Conservation (phyloP, 2,329 filamentous ascomycete species). For the Cadophora sp. region DNA sequence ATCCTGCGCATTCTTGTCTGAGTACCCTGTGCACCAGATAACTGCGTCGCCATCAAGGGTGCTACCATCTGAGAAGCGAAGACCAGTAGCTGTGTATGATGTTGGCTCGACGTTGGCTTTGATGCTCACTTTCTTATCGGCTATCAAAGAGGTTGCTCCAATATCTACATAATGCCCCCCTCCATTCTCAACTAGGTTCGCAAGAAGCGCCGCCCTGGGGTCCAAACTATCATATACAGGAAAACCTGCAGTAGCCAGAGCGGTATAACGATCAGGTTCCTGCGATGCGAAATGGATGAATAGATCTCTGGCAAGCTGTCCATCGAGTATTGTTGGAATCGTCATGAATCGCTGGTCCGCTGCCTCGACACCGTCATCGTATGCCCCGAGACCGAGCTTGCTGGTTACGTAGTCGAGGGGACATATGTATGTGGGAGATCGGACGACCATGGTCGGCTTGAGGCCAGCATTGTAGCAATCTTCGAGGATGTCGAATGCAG, state of each 20-base stretch:
- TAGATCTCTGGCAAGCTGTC: neutral
- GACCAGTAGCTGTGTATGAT: slow-evolving; percentile 29
- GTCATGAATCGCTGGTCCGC: neutral
- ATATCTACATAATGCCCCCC: neutral
- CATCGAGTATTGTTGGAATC: neutral
- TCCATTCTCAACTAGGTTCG: neutral
- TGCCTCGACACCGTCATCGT: neutral
- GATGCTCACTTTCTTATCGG: neutral
- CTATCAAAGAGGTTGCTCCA: neutral
- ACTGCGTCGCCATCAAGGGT: slow-evolving; percentile 47
- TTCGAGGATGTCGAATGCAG: slow-evolving; percentile 47
- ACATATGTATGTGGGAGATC: neutral
- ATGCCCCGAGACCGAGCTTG: neutral
- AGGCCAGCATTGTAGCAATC: slow-evolving; percentile 45
- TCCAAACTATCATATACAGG: neutral
- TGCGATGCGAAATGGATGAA: neutral
- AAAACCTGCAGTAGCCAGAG: neutral
- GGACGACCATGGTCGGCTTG: slow-evolving; percentile 24
- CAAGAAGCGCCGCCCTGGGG: neutral
- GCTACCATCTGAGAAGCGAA: slow-evolving; percentile 27
- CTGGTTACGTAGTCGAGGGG: neutral
- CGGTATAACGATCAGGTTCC: neutral
- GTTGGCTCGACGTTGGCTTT: slow-evolving; percentile 45
- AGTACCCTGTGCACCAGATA: slow-evolving; percentile 51
- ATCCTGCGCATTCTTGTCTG: slow-evolving; percentile 42